Percentiles rank a stretch among this genome's conserved stretches.
These are phyloP conservation scores for Cetraspora pellucida DNA, from an alignment of 192 early-diverging fungal genomes.

Conservation along the genomic window DNA sequence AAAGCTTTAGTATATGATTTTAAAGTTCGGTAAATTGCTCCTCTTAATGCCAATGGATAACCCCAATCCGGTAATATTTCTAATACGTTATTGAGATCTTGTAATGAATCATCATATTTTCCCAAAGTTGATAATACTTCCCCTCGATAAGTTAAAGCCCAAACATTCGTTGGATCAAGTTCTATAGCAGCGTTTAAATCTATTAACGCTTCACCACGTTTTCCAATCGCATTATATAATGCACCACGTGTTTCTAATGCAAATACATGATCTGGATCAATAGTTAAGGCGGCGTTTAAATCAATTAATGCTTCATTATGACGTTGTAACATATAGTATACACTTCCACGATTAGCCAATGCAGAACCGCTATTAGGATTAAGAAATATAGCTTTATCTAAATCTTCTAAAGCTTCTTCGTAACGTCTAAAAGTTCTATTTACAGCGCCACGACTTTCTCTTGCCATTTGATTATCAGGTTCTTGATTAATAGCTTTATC, in stretches of 20 bases:
- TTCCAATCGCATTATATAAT: not conserved
- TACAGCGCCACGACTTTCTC: conserved; percentile 19
- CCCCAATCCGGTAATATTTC: not conserved
- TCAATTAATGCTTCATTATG: conserved; percentile 15
- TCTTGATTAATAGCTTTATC: conserved; percentile 3
- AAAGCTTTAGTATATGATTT: not conserved
- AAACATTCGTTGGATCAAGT: conserved; percentile 8
- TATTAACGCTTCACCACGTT: not conserved
- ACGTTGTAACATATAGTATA: conserved; percentile 14
- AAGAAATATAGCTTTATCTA: conserved; percentile 16
- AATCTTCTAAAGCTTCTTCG: conserved; percentile 25
- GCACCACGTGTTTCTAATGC: conserved; percentile 18
- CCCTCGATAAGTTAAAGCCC: conserved; percentile 9
- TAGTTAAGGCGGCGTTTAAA: conserved; percentile 4
- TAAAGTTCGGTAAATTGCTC: conserved; percentile 10
- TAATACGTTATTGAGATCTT: conserved; percentile 27
- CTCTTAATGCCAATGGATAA: conserved; percentile 23
- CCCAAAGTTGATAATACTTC: conserved; percentile 1
- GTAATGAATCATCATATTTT: conserved; percentile 1
- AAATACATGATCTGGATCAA: conserved; percentile 8
- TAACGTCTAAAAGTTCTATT: conserved; percentile 21
- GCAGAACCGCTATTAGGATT: conserved; percentile 24
- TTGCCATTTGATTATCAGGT: conserved; percentile 18
- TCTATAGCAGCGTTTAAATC: conserved; percentile 17
- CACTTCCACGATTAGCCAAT: conserved; percentile 3